Evolutionary conservation across 108 stramenopile genomes (phyloP).

Genomic region (Cyclotella choctawhatcheeana): DNA sequence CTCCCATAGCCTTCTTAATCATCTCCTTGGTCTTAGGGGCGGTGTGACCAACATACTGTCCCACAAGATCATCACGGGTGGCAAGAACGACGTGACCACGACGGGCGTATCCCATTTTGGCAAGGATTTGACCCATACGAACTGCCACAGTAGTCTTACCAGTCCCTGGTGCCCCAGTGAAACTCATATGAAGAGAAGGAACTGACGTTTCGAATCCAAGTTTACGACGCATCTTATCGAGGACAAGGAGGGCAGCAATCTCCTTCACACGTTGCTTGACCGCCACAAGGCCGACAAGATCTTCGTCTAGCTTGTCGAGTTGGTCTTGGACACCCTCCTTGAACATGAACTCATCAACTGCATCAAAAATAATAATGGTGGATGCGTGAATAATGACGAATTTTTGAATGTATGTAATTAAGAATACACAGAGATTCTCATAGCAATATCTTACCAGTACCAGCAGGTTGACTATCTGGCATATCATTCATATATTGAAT

Average conservation of each 20-base stretch:
- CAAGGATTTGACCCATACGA: slow-evolving; percentile 98
- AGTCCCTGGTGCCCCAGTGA: slow-evolving; percentile 97
- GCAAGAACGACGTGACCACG: slow-evolving; percentile 97
- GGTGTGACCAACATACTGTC: slow-evolving; percentile 99
- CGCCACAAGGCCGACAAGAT: slow-evolving; percentile 93
- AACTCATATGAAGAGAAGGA: slow-evolving; percentile 98
- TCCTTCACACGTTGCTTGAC: slow-evolving; percentile 97
- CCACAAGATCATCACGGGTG: slow-evolving; percentile 97
- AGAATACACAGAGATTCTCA: slow-evolving; percentile 2
- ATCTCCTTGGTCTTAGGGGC: slow-evolving; percentile 99
- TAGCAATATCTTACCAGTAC: slow-evolving; percentile 71
- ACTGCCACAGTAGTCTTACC: slow-evolving; percentile 99
- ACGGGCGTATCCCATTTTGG: slow-evolving; percentile 98
- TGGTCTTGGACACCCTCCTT: slow-evolving; percentile 98
- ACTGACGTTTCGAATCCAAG: slow-evolving; percentile 97
- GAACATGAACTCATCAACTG: slow-evolving; percentile 98
- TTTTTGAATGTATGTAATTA: no score
- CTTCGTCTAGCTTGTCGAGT: slow-evolving; percentile 93
- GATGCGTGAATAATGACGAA: no score
- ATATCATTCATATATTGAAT: slow-evolving; percentile 94
- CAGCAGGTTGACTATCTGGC: slow-evolving; percentile 88
- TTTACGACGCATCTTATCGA: slow-evolving; percentile 98
- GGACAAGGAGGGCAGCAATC: slow-evolving; percentile 95
- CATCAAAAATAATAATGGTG: no score
- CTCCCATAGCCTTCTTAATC: slow-evolving; percentile 98